Evolutionary conservation across 2,329 filamentous ascomycete species (phyloP), one percentile per base, ranked within the genome.

Genomic region (Scytalidium sp.): DNA sequence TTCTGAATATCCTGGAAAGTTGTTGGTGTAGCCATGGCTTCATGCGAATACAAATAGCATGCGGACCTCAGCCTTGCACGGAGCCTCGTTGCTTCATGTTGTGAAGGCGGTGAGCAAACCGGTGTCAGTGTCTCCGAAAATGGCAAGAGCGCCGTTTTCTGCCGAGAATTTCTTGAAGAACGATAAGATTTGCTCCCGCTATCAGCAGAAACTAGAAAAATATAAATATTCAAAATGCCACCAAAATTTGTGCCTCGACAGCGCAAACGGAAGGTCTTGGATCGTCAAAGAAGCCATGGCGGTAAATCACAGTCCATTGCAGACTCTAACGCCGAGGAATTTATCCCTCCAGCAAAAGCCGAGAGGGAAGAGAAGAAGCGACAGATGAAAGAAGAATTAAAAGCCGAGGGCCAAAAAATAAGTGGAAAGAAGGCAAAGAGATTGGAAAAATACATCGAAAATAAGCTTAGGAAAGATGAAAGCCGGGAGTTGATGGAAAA

Each of bases 391-490:
- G 74, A 76, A 19, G 75, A 84, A 54, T 62, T 85, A 49, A 71
- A 68, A 49, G 66, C 73, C 20, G 71, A 79, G 46, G 76, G 75
- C 1, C 60, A 65, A 41, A 83, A 84, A 60, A 73, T 84, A 64
- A 84, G 74, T 61, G 74, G 80, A 52, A 84, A 86, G 63, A 86
- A 86, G 65, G 79, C 82, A 5, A 85, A 86, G 69, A 75, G 83
- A 2, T 64, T 86, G 36, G 83, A 85, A 55, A 86, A 86, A 62
- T 86, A 85, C 64, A 84, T 86, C 56, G 92, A 97, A 62, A 94
- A 81, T 51, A 99, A 99, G 76, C 75, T 99, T 42, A 88, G 85
- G 68, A 97, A 96, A 68, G 94, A 99, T 64, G 93, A 97, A 68
- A 96, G 90, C 62, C 77, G 89, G 22, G 87, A 84, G 50, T 74